Percentiles rank a stretch among this genome's conserved stretches.
Evolutionary conservation across 306 rosid species (phyloP).

Genomic region (Acacia acuminata): DNA sequence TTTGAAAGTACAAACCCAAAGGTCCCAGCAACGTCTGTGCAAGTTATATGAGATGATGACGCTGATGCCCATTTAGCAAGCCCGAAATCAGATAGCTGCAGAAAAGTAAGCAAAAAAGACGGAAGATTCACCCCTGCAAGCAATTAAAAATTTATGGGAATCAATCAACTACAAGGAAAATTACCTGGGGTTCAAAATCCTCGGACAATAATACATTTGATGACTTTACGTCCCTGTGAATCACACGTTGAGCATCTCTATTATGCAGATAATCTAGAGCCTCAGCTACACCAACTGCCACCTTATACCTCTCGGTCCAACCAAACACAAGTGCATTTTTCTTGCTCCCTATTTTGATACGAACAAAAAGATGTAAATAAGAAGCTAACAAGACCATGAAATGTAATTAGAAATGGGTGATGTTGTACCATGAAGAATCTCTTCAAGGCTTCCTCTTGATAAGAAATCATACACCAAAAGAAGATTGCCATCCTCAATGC

Average conservation of each 20-base stretch:
- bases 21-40: constrained; percentile 96
- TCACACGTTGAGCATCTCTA: constrained; percentile 62
- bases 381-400: constrained; percentile 1
- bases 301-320: constrained; percentile 88
- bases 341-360: constrained; percentile 55
- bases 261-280: constrained; percentile 85
- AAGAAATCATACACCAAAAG: constrained; percentile 91
- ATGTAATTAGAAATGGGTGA: neutral
- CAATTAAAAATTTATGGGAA: neutral
- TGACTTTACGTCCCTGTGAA: constrained; percentile 92
- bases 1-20: constrained; percentile 73
- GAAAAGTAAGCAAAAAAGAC: constrained; percentile 25
- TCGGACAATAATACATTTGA: constrained; percentile 81
- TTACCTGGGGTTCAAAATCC: constrained; percentile 94
- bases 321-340: constrained; percentile 66
- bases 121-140: constrained; percentile 25
- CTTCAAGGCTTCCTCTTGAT: constrained; percentile 97
- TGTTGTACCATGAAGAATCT: constrained; percentile 79
- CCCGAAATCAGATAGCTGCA: constrained; percentile 97
- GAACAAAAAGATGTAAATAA: constrained; percentile 28
- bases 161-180: constrained; percentile 14
- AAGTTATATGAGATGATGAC: constrained; percentile 73
- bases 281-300: constrained; percentile 89
- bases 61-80: constrained; percentile 87
- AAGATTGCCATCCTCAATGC: constrained; percentile 81